phyloP scores from a whole-genome alignment of 192 early-diverging fungal species.

The Dissophora globulifera region DNA sequence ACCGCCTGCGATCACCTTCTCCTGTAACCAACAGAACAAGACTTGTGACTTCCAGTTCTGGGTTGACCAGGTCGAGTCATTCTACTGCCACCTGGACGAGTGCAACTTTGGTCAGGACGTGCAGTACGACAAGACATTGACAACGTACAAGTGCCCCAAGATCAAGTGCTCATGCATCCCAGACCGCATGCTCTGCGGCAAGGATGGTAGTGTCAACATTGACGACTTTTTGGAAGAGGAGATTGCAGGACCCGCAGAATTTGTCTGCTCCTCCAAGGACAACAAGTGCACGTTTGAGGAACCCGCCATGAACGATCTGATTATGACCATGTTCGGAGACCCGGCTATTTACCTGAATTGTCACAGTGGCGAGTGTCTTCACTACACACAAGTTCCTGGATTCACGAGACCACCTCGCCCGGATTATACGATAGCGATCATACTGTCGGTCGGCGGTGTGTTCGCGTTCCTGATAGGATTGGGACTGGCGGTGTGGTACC shows the following conservation, averaged over 20 bases:
- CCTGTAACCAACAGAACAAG: constrained; percentile 66
- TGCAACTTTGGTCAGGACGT: constrained; percentile 74
- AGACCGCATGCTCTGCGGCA: constrained; percentile 86
- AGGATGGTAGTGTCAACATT: constrained; percentile 80
- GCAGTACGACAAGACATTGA: constrained; percentile 65
- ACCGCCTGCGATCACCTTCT: constrained; percentile 80
- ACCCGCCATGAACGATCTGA: constrained; percentile 84
- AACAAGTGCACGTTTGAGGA: constrained; percentile 73
- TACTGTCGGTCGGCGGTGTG: constrained; percentile 52
- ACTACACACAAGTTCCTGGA: constrained; percentile 85
- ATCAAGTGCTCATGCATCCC: constrained; percentile 87
- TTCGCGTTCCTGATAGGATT: constrained; percentile 52
- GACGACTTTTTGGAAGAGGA: constrained; percentile 80
- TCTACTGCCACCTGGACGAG: constrained; percentile 84
- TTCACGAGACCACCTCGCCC: constrained; percentile 61
- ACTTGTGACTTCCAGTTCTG: constrained; percentile 88
- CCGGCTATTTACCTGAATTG: constrained; percentile 82
- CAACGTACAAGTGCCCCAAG: constrained; percentile 72
- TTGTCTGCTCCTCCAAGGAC: constrained; percentile 66
- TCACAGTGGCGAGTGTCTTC: constrained; percentile 85
- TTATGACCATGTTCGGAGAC: constrained; percentile 84
- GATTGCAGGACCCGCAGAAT: constrained; percentile 81
- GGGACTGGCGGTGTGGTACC: constrained; percentile 38
- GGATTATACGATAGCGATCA: constrained; percentile 49
- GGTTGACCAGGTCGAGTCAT: constrained; percentile 87